Evolutionary conservation across 2,329 filamentous ascomycete species (phyloP).

Genomic region (Cryphonectria naterciae): DNA sequence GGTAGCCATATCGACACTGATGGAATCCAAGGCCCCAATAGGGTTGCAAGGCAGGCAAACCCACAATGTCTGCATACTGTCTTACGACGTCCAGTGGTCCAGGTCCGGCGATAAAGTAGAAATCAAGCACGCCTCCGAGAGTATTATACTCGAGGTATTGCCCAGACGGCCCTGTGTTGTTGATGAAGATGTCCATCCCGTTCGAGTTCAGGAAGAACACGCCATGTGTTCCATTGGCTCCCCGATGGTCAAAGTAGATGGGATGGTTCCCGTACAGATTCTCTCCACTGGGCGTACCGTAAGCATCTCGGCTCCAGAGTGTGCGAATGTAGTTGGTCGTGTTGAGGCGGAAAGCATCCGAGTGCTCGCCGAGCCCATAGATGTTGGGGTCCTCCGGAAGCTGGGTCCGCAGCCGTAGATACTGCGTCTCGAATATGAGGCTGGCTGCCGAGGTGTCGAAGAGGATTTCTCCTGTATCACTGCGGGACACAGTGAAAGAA

Average conservation of each 20-base stretch:
- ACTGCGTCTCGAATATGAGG: conserved; percentile 79
- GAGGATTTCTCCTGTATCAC: conserved; percentile 53
- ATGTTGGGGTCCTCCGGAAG: conserved; percentile 71
- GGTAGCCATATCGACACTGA: conserved; percentile 68
- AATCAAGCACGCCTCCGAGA: conserved; percentile 76
- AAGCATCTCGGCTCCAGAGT: conserved; percentile 71
- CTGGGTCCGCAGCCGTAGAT: conserved; percentile 71
- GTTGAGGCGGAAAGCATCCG: conserved; percentile 70
- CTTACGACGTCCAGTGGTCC: conserved; percentile 60
- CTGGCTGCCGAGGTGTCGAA: conserved; percentile 71
- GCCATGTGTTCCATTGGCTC: conserved; percentile 58
- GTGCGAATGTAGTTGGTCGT: conserved; percentile 72
- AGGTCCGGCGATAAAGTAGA: conserved; percentile 67
- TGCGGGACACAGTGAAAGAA: conserved; percentile 46
- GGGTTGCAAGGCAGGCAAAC: conserved; percentile 62
- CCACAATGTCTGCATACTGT: conserved; percentile 63
- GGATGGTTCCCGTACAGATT: conserved; percentile 78
- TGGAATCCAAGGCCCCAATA: conserved; percentile 69
- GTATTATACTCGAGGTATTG: conserved; percentile 82
- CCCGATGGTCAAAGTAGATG: conserved; percentile 74
- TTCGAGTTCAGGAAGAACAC: conserved; percentile 75
- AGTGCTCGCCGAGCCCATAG: conserved; percentile 81
- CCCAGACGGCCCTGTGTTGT: conserved; percentile 59
- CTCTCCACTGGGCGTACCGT: conserved; percentile 59
- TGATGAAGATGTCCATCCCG: conserved; percentile 77